A percentile compares a stretch with the other conserved stretches of the same genome.
Evolutionary conservation across 139 green algal genomes (phyloP).

Genomic region (Micractinium sp.): DNA sequence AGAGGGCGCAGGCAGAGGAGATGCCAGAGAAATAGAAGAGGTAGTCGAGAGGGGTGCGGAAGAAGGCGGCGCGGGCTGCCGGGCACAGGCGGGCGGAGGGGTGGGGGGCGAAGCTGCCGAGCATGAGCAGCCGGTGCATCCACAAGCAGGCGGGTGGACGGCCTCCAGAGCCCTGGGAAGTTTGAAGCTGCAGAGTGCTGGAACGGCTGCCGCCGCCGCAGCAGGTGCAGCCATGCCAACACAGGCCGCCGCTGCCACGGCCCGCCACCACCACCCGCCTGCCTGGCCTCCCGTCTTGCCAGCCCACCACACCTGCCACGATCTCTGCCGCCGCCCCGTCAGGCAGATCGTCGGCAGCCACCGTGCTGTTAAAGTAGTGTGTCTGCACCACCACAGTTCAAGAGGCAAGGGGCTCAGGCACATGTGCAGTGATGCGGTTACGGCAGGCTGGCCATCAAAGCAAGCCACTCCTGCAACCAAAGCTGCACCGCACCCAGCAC

Average conservation of each 20-base stretch:
- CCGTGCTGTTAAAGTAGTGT: slow-evolving; percentile 23
- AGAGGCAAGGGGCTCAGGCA: too few relatives aligned
- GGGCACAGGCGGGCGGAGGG: too few relatives aligned
- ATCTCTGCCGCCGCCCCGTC: background rate
- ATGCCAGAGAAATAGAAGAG: slow-evolving; percentile 60
- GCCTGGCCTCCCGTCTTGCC: background rate
- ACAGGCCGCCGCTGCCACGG: background rate
- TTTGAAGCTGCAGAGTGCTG: too few relatives aligned
- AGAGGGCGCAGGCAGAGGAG: slow-evolving; percentile 72
- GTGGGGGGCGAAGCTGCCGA: too few relatives aligned
- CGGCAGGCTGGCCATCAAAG: too few relatives aligned
- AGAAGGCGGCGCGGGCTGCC: slow-evolving; percentile 25
- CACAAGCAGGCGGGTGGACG: background rate
- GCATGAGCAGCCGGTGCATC: background rate
- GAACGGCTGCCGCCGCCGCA: background rate
- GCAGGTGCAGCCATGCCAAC: too few relatives aligned
- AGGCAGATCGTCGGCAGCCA: background rate
- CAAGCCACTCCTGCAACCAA: too few relatives aligned
- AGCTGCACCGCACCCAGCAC: too few relatives aligned
- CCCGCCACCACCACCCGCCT: too few relatives aligned
- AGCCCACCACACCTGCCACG: background rate
- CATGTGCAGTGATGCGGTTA: too few relatives aligned
- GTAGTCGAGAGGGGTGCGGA: slow-evolving; percentile 49
- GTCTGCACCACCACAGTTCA: background rate
- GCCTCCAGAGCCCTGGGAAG: too few relatives aligned